A percentile compares a stretch with the other conserved stretches of the same genome.
Evolutionary conservation across 495 filamentous ascomycete species (phyloP).

Genomic region (Lepidopterella palustris): DNA sequence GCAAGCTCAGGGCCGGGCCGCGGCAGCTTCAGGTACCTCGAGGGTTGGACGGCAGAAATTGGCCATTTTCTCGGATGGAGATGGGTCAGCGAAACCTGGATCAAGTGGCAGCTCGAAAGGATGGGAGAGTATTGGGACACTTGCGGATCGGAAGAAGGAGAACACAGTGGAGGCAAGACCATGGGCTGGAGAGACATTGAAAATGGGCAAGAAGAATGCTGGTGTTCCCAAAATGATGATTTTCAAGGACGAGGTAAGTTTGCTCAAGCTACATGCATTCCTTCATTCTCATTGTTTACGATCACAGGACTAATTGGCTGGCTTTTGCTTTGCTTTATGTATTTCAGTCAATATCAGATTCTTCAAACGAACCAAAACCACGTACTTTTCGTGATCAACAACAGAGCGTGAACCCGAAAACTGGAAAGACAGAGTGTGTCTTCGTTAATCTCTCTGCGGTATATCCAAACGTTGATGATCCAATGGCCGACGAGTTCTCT

Average conservation of each 20-base stretch:
- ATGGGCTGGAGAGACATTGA: constrained; percentile 87
- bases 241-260: constrained; percentile 93
- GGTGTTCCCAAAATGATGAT: constrained; percentile 77
- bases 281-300: constrained; percentile 70
- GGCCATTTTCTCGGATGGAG: constrained; percentile 80
- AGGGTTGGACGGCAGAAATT: constrained; percentile 69
- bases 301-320: constrained; percentile 91
- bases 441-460: constrained; percentile 79
- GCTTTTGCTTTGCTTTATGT: constrained; percentile 55
- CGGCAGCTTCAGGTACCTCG: constrained; percentile 48
- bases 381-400: constrained; percentile 50
- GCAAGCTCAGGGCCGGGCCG: constrained; percentile 52
- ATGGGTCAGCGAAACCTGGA: constrained; percentile 41
- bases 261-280: constrained; percentile 25
- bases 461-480: constrained; percentile 68
- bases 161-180: constrained; percentile 81
- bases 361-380: constrained; percentile 34
- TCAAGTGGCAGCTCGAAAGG: constrained; percentile 50
- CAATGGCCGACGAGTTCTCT: constrained; percentile 62
- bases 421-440: constrained; percentile 71
- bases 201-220: constrained; percentile 70
- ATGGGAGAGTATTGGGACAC: constrained; percentile 86
- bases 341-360: constrained; percentile 46
- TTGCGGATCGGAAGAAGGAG: constrained; percentile 87
- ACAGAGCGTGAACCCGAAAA: constrained; percentile 69